A percentile compares a stretch with the other conserved stretches of the same genome.
Conservation (phyloP, 495 filamentous ascomycete species). For the Gamarada debralockiae region DNA sequence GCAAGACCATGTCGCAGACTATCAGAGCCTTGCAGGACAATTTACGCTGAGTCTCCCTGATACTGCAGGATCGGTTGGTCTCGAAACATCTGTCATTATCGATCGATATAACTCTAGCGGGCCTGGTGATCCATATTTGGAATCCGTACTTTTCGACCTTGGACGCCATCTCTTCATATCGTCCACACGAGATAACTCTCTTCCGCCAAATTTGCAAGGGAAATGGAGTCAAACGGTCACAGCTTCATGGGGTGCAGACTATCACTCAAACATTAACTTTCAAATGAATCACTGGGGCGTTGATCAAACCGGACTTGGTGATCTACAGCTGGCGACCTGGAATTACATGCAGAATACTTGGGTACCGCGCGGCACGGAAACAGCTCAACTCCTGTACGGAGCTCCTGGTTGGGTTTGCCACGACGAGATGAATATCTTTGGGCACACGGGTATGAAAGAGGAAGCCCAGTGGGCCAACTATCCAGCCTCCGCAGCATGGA, state of each 20-base stretch:
- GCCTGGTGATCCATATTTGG: conserved; percentile 39
- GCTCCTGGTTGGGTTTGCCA: conserved; percentile 45
- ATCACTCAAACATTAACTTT: conserved; percentile 48
- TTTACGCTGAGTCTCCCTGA: conserved; percentile 43
- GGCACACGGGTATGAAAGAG: conserved; percentile 42
- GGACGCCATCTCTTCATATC: conserved; percentile 43
- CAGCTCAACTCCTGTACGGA: conserved; percentile 42
- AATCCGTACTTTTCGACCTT: conserved; percentile 41
- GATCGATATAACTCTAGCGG: conserved; percentile 24
- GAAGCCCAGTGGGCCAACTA: conserved; percentile 37
- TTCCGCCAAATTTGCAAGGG: conserved; percentile 13
- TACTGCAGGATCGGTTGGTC: conserved; percentile 25
- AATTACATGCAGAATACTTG: conserved; percentile 48
- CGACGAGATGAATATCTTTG: conserved; percentile 47
- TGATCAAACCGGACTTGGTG: conserved; percentile 10
- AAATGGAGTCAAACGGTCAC: conserved; percentile 1
- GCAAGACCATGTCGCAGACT: conserved; percentile 37
- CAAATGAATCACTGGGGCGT: conserved; percentile 41
- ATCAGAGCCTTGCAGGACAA: conserved; percentile 27
- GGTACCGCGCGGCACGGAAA: conserved; percentile 45
- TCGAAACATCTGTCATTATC: conserved; percentile 37
- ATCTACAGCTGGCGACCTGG: conserved; percentile 37
- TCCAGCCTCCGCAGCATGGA: conserved; percentile 41
- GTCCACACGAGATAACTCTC: conserved; percentile 35
- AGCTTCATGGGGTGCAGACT: conserved; percentile 45